phyloP scores from a whole-genome alignment of 768 basidiomycete species.

The Mycena albidolilacea region DNA sequence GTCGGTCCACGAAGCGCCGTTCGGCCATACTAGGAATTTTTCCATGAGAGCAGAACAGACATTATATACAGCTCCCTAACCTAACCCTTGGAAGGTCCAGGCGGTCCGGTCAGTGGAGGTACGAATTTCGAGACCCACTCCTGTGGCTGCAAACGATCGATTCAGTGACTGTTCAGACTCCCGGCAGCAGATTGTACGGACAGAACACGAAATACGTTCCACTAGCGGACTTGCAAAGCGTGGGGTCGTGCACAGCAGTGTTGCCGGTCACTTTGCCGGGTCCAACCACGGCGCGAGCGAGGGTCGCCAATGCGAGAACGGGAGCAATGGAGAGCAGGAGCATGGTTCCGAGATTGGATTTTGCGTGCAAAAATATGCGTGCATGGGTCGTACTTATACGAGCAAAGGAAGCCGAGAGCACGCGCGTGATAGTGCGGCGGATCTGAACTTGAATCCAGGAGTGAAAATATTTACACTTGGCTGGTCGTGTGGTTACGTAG shows the following conservation, averaged over 20 bases:
- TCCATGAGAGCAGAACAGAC: too few relatives aligned
- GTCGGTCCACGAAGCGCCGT: slow-evolving; percentile 67
- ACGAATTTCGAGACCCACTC: slow-evolving; percentile 63
- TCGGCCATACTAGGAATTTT: slow-evolving; percentile 58
- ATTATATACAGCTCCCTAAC: too few relatives aligned
- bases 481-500: background rate
- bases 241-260: slow-evolving; percentile 63
- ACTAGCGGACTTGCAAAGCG: slow-evolving; percentile 63
- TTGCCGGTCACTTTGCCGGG: slow-evolving; percentile 58
- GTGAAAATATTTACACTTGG: too few relatives aligned
- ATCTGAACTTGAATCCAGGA: too few relatives aligned
- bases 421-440: too few relatives aligned
- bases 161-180: background rate
- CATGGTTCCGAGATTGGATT: slow-evolving; percentile 23
- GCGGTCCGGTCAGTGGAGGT: slow-evolving; percentile 64
- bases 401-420: background rate
- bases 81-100: slow-evolving; percentile 59
- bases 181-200: slow-evolving; percentile 42
- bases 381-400: slow-evolving; percentile 1
- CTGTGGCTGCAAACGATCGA: slow-evolving; percentile 51
- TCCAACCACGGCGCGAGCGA: slow-evolving; percentile 48
- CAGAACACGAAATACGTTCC: slow-evolving; percentile 67
- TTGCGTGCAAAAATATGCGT: slow-evolving; percentile 1
- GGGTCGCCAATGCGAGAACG: slow-evolving; percentile 35
- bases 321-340: slow-evolving; percentile 34